A percentile compares a stretch with the other conserved stretches of the same genome.
Evolutionary conservation across 1,139 yeast genomes (phyloP).

Genomic region (Scheffersomyces quercinus): DNA sequence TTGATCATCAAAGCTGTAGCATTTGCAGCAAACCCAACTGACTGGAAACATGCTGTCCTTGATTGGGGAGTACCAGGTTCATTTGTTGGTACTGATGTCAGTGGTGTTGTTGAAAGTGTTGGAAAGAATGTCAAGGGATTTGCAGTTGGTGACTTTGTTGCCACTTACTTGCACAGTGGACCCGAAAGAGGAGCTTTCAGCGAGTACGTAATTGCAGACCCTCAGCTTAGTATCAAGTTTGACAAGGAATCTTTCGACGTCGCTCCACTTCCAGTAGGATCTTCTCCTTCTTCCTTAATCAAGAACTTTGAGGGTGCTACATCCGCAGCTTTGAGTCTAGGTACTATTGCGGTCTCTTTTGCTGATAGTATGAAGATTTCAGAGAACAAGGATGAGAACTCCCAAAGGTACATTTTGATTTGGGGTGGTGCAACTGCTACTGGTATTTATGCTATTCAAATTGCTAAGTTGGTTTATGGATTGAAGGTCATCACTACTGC

Average conservation of each 20-base stretch:
- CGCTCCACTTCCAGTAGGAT: conserved; percentile 16
- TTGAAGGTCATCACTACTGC: conserved; percentile 43
- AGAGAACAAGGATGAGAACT: conserved; percentile 22
- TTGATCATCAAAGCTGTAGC: conserved; percentile 56
- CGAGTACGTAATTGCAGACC: conserved; percentile 50
- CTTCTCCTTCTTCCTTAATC: conserved; percentile 12
- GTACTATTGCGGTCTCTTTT: conserved; percentile 45
- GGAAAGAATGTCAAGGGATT: conserved; percentile 58
- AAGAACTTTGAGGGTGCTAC: conserved; percentile 64
- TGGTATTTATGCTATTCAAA: conserved; percentile 42
- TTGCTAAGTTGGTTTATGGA: conserved; percentile 40
- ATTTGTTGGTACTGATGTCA: conserved; percentile 56
- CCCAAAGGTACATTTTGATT: conserved; percentile 29
- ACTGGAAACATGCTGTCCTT: conserved; percentile 59
- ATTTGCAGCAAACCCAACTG: conserved; percentile 69
- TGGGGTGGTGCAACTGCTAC: conserved; percentile 55
- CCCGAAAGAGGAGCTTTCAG: conserved; percentile 59
- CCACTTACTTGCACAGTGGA: conserved; percentile 27
- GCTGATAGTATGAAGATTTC: conserved; percentile 23
- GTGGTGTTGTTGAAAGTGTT: conserved; percentile 57
- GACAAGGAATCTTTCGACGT: conserved; percentile 11
- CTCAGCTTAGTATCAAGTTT: conserved; percentile 34
- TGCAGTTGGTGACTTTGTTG: conserved; percentile 54
- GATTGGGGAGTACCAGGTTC: conserved; percentile 45
- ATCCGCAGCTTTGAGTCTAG: conserved; percentile 51